These are phyloP conservation scores for Diutina pseudorugosa DNA, from an alignment of 1,139 yeast genomes.

Conservation along the genomic window DNA sequence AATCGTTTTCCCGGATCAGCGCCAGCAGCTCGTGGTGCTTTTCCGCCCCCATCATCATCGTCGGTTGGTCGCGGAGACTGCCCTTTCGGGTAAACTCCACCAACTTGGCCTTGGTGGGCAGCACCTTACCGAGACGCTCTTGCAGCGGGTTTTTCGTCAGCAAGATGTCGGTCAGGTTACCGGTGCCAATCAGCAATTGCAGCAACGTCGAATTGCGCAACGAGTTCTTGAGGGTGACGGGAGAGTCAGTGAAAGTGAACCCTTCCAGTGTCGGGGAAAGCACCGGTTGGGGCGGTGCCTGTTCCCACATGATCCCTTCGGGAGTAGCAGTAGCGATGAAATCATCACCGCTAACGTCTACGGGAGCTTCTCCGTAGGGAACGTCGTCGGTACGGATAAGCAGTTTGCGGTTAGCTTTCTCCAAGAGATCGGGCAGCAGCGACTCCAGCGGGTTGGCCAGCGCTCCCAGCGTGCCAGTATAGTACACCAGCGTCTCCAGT, in stretches of 20 bases:
- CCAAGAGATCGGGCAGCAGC: slow-evolving; percentile 3
- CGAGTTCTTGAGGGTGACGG: neutral
- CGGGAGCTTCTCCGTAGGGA: slow-evolving; percentile 4
- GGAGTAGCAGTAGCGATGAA: slow-evolving; percentile 18
- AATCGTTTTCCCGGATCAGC: neutral
- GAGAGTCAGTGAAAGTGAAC: neutral
- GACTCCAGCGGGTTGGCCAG: neutral
- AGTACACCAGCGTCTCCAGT: slow-evolving; percentile 2
- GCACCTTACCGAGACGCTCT: neutral
- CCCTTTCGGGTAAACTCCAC: slow-evolving; percentile 43
- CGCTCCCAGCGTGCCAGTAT: neutral
- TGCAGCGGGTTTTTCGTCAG: neutral
- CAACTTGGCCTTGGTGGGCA: slow-evolving; percentile 25
- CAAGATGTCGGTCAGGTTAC: neutral
- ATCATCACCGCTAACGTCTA: slow-evolving; percentile 13
- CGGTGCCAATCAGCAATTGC: slow-evolving; percentile 2
- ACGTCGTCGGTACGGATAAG: slow-evolving; percentile 4
- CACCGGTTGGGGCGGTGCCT: slow-evolving; percentile 3
- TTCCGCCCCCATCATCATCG: neutral
- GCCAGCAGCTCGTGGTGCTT: slow-evolving; percentile 3
- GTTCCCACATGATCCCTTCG: slow-evolving; percentile 20
- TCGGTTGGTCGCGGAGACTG: slow-evolving; percentile 13
- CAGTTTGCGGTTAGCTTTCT: slow-evolving; percentile 3
- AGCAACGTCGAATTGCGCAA: slow-evolving; percentile 3
- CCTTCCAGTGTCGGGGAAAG: neutral